phyloP scores from a whole-genome alignment of 192 early-diverging fungal species.

The Coemansia sp. region DNA sequence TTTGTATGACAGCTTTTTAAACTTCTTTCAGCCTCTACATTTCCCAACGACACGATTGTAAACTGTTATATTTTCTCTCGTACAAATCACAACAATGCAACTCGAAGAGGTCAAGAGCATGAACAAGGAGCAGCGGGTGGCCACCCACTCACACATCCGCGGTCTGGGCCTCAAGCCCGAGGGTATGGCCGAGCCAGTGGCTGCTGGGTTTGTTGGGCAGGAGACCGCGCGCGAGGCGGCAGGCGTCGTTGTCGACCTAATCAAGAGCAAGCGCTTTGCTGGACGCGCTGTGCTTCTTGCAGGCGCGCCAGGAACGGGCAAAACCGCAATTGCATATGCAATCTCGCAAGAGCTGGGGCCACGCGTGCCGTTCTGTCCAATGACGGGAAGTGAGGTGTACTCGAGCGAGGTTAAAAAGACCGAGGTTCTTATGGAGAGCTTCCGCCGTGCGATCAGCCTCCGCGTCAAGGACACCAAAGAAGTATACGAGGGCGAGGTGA shows the following conservation, averaged over 20 bases:
- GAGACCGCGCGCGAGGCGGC: conserved; percentile 95
- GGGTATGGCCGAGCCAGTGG: conserved; percentile 81
- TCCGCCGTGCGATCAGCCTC: conserved; percentile 93
- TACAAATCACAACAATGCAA: conserved; percentile 63
- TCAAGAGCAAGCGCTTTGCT: conserved; percentile 96
- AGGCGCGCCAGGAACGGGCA: conserved; percentile 96
- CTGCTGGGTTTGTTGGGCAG: conserved; percentile 97
- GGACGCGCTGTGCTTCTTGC: conserved; percentile 93
- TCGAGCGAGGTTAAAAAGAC: conserved; percentile 99
- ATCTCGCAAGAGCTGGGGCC: conserved; percentile 96
- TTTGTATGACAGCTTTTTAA: not conserved
- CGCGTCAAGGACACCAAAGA: conserved; percentile 99
- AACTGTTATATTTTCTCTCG: not conserved
- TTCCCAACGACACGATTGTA: not conserved
- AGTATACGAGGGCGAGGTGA: conserved; percentile 99
- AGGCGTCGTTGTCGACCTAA: conserved; percentile 92
- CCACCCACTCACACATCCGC: conserved; percentile 97
- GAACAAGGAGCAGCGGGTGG: conserved; percentile 91
- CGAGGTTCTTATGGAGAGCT: conserved; percentile 99
- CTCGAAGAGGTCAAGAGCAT: conserved; percentile 89
- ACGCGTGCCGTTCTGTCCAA: conserved; percentile 99
- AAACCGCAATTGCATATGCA: conserved; percentile 96
- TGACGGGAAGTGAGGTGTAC: conserved; percentile 98
- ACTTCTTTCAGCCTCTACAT: not conserved
- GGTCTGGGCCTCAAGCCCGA: conserved; percentile 88